phyloP scores from a whole-genome alignment of 2,329 filamentous ascomycete species.

The Sordariomycetes sp. region DNA sequence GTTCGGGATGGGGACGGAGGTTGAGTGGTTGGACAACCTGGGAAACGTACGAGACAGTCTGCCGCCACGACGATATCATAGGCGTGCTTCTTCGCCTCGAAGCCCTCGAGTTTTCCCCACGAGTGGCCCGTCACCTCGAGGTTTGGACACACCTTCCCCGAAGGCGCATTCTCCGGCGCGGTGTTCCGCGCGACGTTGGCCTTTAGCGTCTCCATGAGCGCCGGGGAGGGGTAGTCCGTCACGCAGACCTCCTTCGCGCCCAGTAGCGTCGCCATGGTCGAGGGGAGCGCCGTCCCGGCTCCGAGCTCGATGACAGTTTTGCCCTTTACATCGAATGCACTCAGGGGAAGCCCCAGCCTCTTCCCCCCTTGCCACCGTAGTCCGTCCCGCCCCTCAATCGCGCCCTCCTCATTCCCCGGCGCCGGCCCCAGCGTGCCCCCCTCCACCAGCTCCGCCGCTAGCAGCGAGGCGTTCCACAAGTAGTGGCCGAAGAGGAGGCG shows the following conservation, averaged over 20 bases:
- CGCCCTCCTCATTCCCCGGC: neutral
- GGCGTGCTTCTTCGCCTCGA: slow-evolving; percentile 13
- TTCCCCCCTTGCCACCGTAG: neutral
- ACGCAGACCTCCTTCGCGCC: slow-evolving; percentile 39
- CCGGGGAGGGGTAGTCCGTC: slow-evolving; percentile 54
- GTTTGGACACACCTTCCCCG: slow-evolving; percentile 8
- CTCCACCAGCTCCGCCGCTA: slow-evolving; percentile 42
- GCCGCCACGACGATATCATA: slow-evolving; percentile 56
- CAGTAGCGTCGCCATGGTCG: slow-evolving; percentile 31
- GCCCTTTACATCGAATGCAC: slow-evolving; percentile 32
- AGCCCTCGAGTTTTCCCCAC: slow-evolving; percentile 42
- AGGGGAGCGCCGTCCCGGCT: slow-evolving; percentile 46
- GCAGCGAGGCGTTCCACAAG: slow-evolving; percentile 54
- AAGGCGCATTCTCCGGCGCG: slow-evolving; percentile 13
- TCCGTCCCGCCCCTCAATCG: neutral
- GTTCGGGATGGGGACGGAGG: neutral
- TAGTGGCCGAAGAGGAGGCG: slow-evolving; percentile 56
- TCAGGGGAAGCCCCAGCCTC: slow-evolving; percentile 4
- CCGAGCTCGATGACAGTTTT: slow-evolving; percentile 50
- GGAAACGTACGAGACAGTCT: slow-evolving; percentile 41
- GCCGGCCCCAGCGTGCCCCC: slow-evolving; percentile 23
- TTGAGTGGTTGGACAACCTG: no score
- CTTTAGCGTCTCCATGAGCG: slow-evolving; percentile 44
- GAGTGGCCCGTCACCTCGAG: slow-evolving; percentile 43
- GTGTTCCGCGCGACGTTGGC: slow-evolving; percentile 44